phyloP scores from a whole-genome alignment of 1,284 basidiomycete species.

The Boletellus deceptivus region DNA sequence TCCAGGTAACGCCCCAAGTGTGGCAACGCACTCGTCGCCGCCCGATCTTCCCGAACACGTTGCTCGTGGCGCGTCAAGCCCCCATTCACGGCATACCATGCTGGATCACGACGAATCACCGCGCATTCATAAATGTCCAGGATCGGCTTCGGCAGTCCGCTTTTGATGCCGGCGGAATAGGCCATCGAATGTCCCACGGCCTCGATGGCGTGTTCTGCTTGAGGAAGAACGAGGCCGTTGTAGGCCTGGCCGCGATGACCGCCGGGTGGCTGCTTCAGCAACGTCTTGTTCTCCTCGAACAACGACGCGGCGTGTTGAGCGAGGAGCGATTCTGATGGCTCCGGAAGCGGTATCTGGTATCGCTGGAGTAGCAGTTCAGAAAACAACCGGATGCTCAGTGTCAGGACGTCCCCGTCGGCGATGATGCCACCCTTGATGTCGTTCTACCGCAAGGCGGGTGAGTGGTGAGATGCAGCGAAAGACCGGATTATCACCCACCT shows the following conservation, averaged over 20 bases:
- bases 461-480: too few species aligned
- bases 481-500: conserved; percentile 34
- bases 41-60: conserved; percentile 43
- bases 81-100: conserved; percentile 51
- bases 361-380: conserved; percentile 48
- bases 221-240: conserved; percentile 49
- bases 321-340: conserved; percentile 42
- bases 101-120: conserved; percentile 47
- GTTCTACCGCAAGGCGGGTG: conserved; percentile 33
- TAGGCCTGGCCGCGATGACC: conserved; percentile 47
- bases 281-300: conserved; percentile 38
- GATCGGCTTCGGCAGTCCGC: conserved; percentile 43
- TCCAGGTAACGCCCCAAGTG: conserved; percentile 41
- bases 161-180: conserved; percentile 46
- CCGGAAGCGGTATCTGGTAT: conserved; percentile 43
- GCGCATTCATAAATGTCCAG: conserved; percentile 54
- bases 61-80: conserved; percentile 43
- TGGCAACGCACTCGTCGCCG: conserved; percentile 43
- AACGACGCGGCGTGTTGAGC: conserved; percentile 44
- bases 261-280: conserved; percentile 35
- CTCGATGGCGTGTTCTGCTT: conserved; percentile 45
- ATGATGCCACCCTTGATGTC: conserved; percentile 50
- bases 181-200: conserved; percentile 53
- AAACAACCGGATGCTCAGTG: conserved; percentile 52
- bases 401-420: conserved; percentile 54